These are phyloP conservation scores for Dothideomycetes sp. DNA, from an alignment of 2,329 filamentous ascomycete genomes.

Conservation along the genomic window DNA sequence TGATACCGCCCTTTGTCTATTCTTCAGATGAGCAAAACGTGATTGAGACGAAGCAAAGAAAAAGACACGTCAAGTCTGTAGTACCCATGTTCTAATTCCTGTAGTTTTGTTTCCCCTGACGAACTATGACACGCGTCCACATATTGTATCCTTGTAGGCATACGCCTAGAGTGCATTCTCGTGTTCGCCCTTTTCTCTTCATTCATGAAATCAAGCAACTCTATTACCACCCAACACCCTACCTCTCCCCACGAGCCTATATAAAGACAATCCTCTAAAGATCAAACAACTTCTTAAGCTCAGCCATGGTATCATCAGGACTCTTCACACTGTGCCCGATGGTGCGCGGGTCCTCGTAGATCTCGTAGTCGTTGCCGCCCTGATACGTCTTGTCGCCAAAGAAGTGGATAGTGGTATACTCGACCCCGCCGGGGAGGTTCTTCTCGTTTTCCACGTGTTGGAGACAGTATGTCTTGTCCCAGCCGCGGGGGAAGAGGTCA, in stretches of 20 bases:
- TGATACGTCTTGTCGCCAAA: conserved; percentile 91
- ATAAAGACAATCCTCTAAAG: conserved; percentile 12
- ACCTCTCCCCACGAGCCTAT: conserved; percentile 33
- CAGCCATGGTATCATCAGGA: conserved; percentile 70
- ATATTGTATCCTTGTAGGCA: too few species aligned
- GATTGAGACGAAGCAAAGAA: too few species aligned
- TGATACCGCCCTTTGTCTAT: too few species aligned
- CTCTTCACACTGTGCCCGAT: conserved; percentile 73
- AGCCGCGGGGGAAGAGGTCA: conserved; percentile 90
- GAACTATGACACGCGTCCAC: too few species aligned
- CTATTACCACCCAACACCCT: too few species aligned
- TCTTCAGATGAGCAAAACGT: too few species aligned
- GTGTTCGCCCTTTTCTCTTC: too few species aligned
- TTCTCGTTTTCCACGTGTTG: conserved; percentile 76
- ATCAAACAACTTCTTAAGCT: conserved; percentile 69
- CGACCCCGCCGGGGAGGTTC: conserved; percentile 50
- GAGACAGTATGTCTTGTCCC: conserved; percentile 98
- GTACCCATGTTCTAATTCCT: too few species aligned
- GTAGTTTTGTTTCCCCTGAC: too few species aligned
- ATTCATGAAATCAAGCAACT: too few species aligned
- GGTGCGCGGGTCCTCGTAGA: conserved; percentile 71
- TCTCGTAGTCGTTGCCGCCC: conserved; percentile 94
- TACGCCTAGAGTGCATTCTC: too few species aligned
- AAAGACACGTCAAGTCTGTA: too few species aligned
- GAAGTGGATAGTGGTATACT: conserved; percentile 88